A percentile compares a stretch with the other conserved stretches of the same genome.
These are phyloP conservation scores for Asclepias syriaca DNA, from an alignment of 257 asterid genomes.

Conservation along the genomic window DNA sequence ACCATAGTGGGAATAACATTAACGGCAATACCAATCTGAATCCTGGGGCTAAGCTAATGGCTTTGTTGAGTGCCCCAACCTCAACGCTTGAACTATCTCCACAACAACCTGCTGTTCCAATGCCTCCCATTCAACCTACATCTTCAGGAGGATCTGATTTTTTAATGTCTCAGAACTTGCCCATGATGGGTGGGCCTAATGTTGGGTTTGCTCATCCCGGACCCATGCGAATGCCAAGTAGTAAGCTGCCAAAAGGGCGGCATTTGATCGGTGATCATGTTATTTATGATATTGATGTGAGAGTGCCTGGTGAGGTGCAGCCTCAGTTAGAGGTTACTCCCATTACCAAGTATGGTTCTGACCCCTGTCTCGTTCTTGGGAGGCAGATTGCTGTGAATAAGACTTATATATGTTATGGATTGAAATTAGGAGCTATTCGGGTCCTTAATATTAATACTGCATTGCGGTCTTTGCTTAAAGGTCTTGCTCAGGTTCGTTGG, in stretches of 20 bases:
- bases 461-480: constrained; percentile 89
- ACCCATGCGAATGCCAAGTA: constrained; percentile 75
- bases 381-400: constrained; percentile 95
- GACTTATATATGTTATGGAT: constrained; percentile 87
- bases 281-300: constrained; percentile 70
- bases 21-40: constrained; percentile 14
- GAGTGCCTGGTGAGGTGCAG: constrained; percentile 85
- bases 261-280: constrained; percentile 63
- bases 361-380: constrained; percentile 89
- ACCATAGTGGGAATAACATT: background rate
- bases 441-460: constrained; percentile 95
- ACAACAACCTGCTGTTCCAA: constrained; percentile 35
- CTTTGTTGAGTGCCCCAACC: constrained; percentile 76
- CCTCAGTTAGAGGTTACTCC: constrained; percentile 99
- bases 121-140: constrained; percentile 47
- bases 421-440: constrained; percentile 81
- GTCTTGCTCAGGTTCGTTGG: constrained; percentile 71
- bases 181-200: constrained; percentile 35
- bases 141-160: constrained; percentile 69
- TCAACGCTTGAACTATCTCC: constrained; percentile 35
- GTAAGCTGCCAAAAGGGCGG: constrained; percentile 90
- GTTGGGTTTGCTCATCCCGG: constrained; percentile 42
- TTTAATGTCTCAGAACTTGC: constrained; percentile 26
- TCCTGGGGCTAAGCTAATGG: constrained; percentile 84
- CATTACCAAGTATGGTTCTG: constrained; percentile 89